Conservation (phyloP, 441 rosid genomes). For the Aquilaria agallochum region DNA sequence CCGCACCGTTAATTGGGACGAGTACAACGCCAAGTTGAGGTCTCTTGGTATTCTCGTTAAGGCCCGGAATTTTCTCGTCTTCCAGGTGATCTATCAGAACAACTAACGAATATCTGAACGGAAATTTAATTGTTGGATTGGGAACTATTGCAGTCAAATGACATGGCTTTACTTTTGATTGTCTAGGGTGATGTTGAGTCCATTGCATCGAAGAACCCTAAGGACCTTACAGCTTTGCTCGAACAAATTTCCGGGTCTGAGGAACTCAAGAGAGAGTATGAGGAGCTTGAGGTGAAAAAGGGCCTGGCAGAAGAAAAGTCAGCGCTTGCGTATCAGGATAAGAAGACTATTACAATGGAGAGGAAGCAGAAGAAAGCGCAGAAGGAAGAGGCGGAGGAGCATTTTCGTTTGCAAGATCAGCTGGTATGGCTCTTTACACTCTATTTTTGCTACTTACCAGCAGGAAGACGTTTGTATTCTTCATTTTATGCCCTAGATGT, state of each 20-base stretch:
- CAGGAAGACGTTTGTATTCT: not conserved
- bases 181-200: slow-evolving; percentile 98
- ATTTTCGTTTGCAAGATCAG: slow-evolving; percentile 81
- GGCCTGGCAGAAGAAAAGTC: slow-evolving; percentile 84
- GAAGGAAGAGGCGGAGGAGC: slow-evolving; percentile 99
- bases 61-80: slow-evolving; percentile 96
- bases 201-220: slow-evolving; percentile 95
- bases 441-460: slow-evolving; percentile 4
- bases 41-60: slow-evolving; percentile 93
- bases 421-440: slow-evolving; percentile 47
- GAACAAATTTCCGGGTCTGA: slow-evolving; percentile 99
- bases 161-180: not conserved
- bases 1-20: slow-evolving; percentile 85
- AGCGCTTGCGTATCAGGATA: slow-evolving; percentile 80
- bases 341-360: slow-evolving; percentile 76
- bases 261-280: slow-evolving; percentile 91
- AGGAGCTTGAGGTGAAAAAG: slow-evolving; percentile 73
- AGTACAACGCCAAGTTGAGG: slow-evolving; percentile 71
- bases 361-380: slow-evolving; percentile 98
- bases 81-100: slow-evolving; percentile 53
- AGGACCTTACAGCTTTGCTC: slow-evolving; percentile 84
- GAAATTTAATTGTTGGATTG: not conserved
- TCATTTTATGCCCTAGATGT: slow-evolving; percentile 11
- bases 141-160: slow-evolving; percentile 2
- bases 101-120: too few species aligned